A percentile compares a stretch with the other conserved stretches of the same genome.
Conservation (phyloP, 306 rosid genomes). For the Vigna angularis region DNA sequence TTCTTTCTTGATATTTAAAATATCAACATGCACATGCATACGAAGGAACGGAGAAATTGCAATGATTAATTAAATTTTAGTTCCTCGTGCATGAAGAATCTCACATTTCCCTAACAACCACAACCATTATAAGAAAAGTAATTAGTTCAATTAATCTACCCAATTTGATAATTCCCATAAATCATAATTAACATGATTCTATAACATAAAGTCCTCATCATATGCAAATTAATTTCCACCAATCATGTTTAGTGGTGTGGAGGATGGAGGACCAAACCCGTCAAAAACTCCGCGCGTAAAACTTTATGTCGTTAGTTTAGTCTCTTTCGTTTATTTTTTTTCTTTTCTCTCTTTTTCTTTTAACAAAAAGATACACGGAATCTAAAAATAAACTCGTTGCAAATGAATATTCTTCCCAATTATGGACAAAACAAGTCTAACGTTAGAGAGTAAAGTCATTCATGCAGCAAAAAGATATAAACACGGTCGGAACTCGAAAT, state of each 20-base stretch:
- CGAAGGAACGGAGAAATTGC: conserved; percentile 11
- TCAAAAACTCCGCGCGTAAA: conserved; percentile 1
- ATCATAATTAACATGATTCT: background rate
- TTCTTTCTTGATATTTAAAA: background rate
- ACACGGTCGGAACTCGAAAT: background rate
- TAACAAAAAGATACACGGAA: background rate
- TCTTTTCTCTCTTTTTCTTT: background rate
- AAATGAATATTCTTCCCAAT: background rate
- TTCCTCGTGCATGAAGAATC: background rate
- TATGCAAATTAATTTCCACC: background rate
- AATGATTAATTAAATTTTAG: conserved; percentile 18
- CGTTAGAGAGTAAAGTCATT: conserved; percentile 1
- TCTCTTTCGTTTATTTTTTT: background rate
- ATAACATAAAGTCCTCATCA: background rate
- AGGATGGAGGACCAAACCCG: conserved; percentile 11
- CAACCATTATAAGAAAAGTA: background rate
- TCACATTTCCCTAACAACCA: background rate
- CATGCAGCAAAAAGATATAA: conserved; percentile 1
- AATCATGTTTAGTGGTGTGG: background rate
- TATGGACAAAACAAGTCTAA: background rate
- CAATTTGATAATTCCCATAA: background rate
- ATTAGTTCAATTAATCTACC: background rate
- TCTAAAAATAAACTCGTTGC: background rate
- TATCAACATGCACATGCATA: background rate
- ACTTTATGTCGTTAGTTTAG: background rate